Conservation (phyloP, 2,329 filamentous ascomycete species). For the Aureobasidium leucospermi region DNA sequence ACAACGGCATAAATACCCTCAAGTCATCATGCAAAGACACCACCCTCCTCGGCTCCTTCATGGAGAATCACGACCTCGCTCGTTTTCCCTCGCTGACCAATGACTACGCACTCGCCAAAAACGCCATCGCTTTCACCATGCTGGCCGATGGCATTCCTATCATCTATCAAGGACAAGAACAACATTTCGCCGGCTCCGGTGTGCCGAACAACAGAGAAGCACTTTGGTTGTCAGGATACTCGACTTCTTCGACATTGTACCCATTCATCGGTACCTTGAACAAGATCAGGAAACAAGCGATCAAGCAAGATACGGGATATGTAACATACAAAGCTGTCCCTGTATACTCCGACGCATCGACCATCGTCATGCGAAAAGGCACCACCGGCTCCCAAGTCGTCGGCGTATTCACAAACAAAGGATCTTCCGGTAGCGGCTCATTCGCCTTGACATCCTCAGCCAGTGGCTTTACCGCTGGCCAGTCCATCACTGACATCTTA, state of each 20-base stretch:
- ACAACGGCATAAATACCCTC: conserved; percentile 26
- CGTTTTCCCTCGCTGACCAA: conserved; percentile 32
- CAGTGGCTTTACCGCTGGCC: conserved; percentile 21
- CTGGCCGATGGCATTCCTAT: conserved; percentile 37
- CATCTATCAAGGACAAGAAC: conserved; percentile 37
- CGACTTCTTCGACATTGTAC: conserved; percentile 35
- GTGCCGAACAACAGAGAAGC: conserved; percentile 33
- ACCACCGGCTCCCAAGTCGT: conserved; percentile 34
- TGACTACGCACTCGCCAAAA: conserved; percentile 32
- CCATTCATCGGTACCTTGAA: conserved; percentile 35
- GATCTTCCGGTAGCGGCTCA: conserved; percentile 19
- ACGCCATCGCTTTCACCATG: conserved; percentile 32
- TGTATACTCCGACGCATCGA: conserved; percentile 38
- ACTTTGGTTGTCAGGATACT: conserved; percentile 33
- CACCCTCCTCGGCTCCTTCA: conserved; percentile 32
- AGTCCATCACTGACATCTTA: conserved; percentile 33
- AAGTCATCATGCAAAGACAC: conserved; percentile 31
- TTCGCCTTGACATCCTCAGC: conserved; percentile 17
- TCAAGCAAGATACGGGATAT: conserved; percentile 33
- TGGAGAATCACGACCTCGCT: conserved; percentile 35
- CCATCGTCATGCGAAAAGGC: conserved; percentile 40
- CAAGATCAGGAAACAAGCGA: conserved; percentile 35
- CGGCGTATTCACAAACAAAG: conserved; percentile 39
- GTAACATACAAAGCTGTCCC: conserved; percentile 35
- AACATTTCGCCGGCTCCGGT: conserved; percentile 31